Base-by-base conservation (phyloP, 805 yeast species). In the Wickerhamiella azyma region DNA sequence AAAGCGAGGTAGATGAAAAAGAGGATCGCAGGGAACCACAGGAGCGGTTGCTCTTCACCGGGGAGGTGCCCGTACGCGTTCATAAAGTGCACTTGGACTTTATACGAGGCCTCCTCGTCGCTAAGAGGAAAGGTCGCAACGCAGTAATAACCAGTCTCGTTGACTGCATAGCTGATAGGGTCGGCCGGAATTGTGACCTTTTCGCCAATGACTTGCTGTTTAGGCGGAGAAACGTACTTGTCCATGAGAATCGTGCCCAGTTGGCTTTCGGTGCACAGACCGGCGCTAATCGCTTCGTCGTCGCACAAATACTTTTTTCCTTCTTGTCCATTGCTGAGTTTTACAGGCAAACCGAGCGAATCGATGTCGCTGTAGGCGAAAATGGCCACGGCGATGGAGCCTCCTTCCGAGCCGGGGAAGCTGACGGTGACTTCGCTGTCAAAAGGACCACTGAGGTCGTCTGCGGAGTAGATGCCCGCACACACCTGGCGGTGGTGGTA, bases 61-160 rank as follows among this genome's bases (percentile, higher is more conserved):
- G 94, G 76, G 48, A 92, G 68, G 49, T 84, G 75, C 48, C 98
- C 98, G 63, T 75, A 92, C 3, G 97, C 83, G 65, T 88, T 92
- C 66, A 85, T 92, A 65, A 85, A 92, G 55, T 79, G 80, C 38
- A 81, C 81, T n/a, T 66, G 63, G 13, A 89, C 82, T 43, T 70
- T 62, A 63, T 79, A 92, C 66, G 68, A 38, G 46, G 53, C 43
- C 18, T 53, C 47, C 9, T 65, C 60, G 14, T 57, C 52, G 41
- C 59, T 59, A 19, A 73, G 65, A 19, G 76, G 69, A 52, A 69
- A 76, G 0, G 94, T 80, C 1, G 86, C 78, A 37, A 89, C 81
- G 68, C 98, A 92, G 65, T 88, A 92, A 63, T 81, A 92, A 6
- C 97, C 97, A 1, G 97, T 85, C 48, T 72, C 70, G 48, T 70